These are phyloP conservation scores for Trichoderma koningiopsis DNA, from an alignment of 2,329 filamentous ascomycete genomes.

Conservation along the genomic window DNA sequence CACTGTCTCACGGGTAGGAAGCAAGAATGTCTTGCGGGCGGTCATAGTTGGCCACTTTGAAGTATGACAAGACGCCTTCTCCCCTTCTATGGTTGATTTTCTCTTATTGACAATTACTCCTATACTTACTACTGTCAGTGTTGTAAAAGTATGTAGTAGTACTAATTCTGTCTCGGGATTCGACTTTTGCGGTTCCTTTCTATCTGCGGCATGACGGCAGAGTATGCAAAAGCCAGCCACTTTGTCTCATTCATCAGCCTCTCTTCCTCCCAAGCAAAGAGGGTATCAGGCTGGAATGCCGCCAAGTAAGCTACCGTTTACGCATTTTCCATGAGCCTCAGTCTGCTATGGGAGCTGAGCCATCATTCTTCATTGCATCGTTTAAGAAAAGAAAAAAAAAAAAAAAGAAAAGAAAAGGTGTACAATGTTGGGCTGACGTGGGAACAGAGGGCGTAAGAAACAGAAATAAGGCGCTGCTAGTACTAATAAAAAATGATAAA, in stretches of 20 bases:
- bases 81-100: background rate
- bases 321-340: background rate
- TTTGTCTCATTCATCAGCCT: constrained; percentile 1
- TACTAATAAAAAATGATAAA: background rate
- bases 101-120: background rate
- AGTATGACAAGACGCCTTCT: background rate
- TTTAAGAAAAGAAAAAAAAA: too few species aligned
- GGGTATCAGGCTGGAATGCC: background rate
- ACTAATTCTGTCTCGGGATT: background rate
- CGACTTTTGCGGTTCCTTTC: background rate
- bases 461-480: background rate
- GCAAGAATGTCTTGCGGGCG: background rate
- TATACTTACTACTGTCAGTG: too few species aligned
- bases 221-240: background rate
- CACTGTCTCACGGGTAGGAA: constrained; percentile 7
- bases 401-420: too few species aligned
- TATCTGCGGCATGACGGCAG: background rate
- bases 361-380: too few species aligned
- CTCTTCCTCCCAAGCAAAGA: background rate
- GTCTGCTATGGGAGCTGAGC: background rate
- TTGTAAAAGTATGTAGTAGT: background rate
- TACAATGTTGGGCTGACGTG: background rate
- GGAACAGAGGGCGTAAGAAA: background rate
- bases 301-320: background rate
- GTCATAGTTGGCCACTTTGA: background rate